phyloP scores from a whole-genome alignment of 805 yeast genomes.

The Candida peoriensis region DNA sequence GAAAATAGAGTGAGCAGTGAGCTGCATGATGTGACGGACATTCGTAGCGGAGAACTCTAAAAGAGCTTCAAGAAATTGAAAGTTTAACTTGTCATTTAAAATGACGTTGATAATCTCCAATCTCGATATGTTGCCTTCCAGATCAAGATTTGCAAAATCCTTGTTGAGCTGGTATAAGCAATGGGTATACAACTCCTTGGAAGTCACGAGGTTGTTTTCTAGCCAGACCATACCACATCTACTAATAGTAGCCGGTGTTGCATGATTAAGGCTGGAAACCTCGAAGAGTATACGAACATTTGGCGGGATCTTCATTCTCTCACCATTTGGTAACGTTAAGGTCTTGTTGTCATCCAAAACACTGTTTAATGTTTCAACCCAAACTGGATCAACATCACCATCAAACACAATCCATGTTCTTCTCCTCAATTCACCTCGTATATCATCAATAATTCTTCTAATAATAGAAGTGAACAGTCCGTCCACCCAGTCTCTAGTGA shows the following conservation, averaged over 20 bases:
- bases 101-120: neutral
- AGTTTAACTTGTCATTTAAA: neutral
- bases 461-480: constrained; percentile 72
- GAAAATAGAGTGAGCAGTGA: neutral
- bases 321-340: constrained; percentile 86
- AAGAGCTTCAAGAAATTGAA: neutral
- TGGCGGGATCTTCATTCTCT: constrained; percentile 61
- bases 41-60: neutral
- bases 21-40: constrained; percentile 10
- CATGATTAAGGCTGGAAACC: constrained; percentile 54
- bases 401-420: constrained; percentile 80
- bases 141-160: neutral
- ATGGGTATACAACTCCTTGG: constrained; percentile 20
- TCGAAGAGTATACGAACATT: constrained; percentile 73
- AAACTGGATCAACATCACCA: constrained; percentile 89
- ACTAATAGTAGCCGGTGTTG: constrained; percentile 90
- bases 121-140: neutral
- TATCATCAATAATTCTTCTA: constrained; percentile 48
- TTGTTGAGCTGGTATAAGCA: constrained; percentile 9
- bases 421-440: constrained; percentile 52
- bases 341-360: constrained; percentile 84
- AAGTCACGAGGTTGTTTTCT: constrained; percentile 30
- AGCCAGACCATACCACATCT: constrained; percentile 89
- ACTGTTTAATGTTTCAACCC: constrained; percentile 90
- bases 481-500: constrained; percentile 90